Evolutionary conservation across 441 rosid species (phyloP).

Genomic region (Pelargonium australe): DNA sequence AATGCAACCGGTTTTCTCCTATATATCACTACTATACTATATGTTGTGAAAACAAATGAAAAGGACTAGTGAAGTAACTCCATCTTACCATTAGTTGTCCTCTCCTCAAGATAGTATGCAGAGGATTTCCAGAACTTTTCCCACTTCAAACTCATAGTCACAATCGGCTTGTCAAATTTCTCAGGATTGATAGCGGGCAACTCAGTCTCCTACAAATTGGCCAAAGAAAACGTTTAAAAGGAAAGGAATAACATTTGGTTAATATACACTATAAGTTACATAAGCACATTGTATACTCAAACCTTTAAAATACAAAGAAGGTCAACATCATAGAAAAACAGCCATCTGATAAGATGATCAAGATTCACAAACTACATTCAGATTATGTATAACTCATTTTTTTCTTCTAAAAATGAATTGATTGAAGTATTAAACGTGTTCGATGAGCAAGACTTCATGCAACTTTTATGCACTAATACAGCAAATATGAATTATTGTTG

Average conservation of each 20-base stretch:
- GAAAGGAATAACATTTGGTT: neutral
- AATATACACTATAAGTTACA: neutral
- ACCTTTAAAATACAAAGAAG: neutral
- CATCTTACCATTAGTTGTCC: neutral
- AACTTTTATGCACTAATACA: too few relatives aligned
- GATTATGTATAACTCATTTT: neutral
- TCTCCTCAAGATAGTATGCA: slow-evolving; percentile 5
- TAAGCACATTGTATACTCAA: neutral
- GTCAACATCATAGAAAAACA: neutral
- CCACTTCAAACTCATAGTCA: neutral
- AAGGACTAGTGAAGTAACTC: neutral
- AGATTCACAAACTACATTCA: neutral
- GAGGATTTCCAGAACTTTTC: slow-evolving; percentile 1
- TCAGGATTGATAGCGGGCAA: neutral
- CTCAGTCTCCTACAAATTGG: neutral
- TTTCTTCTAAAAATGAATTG: too few relatives aligned
- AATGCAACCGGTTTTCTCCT: neutral
- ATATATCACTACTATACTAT: neutral
- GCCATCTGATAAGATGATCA: neutral
- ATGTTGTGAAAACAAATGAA: neutral
- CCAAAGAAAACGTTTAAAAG: neutral
- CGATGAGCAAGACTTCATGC: too few relatives aligned
- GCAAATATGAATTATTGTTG: too few relatives aligned
- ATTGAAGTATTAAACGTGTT: too few relatives aligned
- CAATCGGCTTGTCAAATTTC: neutral